Base-by-base conservation (phyloP, 176 grass and related monocot genomes). In the Leersia perrieri region DNA sequence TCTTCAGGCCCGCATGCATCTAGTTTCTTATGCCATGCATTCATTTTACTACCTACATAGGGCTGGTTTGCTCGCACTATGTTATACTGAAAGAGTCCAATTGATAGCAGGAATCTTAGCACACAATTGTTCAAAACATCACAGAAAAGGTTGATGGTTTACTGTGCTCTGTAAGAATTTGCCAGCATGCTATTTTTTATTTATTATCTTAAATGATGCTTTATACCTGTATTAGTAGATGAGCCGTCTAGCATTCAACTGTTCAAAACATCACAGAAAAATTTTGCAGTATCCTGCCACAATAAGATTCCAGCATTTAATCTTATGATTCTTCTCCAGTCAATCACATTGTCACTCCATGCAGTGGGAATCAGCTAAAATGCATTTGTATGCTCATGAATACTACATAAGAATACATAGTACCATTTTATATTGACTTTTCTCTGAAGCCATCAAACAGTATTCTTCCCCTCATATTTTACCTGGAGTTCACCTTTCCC, bases 11-110 rank as follows among this genome's bases (percentile, higher is more conserved):
- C 71, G 18, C 18, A 60, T 53, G 16, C 35, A 83, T 35, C 44
- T 81, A 23, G n/a, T 85, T 81, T 57, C 11, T 47, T 81, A 76
- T 76, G 60, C 33, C 71, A 71, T 40, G 14, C 18, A 7, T 18
- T 67, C 36, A 68, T 74, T 18, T 65, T 68, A 23, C 23, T 51
- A 80, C 42, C 71, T 73, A 22, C 41, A 57, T 47, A 38, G 41
- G 36, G 10, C 58, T 71, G 60, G 22, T 44, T 31, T 5, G 3
- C 27, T 72, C 13, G 32, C 27, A 44, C 11, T 69, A 36, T 60
- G 44, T 77, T 81, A 23, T 87, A 39, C 18, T 12, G 22, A 44
- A 25, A 1, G 39, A 33, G 38, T 61, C 2, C 33, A 63, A 66
- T 55, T 22, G 22, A 42, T 73, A 34, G 55, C 35, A 27, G n/a